Evolutionary conservation across 768 basidiomycete genomes (phyloP).

Genomic region (Trichaptum fuscoviolaceum): DNA sequence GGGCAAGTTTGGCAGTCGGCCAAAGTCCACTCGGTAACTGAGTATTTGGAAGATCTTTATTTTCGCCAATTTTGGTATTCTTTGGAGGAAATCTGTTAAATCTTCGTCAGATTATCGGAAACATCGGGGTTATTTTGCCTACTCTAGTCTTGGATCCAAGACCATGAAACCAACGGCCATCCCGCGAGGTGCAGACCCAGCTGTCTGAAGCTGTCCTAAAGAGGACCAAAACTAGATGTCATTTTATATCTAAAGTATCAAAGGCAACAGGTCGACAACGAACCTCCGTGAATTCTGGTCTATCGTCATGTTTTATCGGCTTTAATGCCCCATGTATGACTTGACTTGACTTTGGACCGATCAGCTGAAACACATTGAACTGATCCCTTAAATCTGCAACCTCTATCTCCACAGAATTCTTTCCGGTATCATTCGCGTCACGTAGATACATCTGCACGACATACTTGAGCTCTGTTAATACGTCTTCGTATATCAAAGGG

Average conservation of each 20-base stretch:
- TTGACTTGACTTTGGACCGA: constrained; percentile 79
- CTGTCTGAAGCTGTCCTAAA: constrained; percentile 53
- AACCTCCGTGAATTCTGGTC: constrained; percentile 59
- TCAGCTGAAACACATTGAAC: constrained; percentile 81
- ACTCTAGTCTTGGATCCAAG: constrained; percentile 86
- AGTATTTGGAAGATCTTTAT: constrained; percentile 21
- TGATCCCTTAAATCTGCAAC: constrained; percentile 67
- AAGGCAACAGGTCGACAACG: neutral
- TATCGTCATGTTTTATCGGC: constrained; percentile 30
- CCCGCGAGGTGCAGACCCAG: constrained; percentile 64
- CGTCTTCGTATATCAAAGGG: constrained; percentile 61
- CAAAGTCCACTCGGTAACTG: neutral
- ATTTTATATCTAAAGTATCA: neutral
- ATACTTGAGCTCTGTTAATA: constrained; percentile 44
- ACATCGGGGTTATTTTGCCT: constrained; percentile 17
- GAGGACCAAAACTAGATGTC: constrained; percentile 59
- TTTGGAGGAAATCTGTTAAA: constrained; percentile 74
- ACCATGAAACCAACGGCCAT: constrained; percentile 78
- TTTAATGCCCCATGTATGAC: constrained; percentile 41
- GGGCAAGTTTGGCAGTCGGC: constrained; percentile 56
- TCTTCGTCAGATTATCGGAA: neutral
- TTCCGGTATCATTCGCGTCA: constrained; percentile 19
- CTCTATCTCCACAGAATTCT: constrained; percentile 41
- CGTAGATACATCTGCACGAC: constrained; percentile 49
- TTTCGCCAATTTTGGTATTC: constrained; percentile 47